Conservation (phyloP, 1,139 yeast species). For the Blastobotrys ciferrii region DNA sequence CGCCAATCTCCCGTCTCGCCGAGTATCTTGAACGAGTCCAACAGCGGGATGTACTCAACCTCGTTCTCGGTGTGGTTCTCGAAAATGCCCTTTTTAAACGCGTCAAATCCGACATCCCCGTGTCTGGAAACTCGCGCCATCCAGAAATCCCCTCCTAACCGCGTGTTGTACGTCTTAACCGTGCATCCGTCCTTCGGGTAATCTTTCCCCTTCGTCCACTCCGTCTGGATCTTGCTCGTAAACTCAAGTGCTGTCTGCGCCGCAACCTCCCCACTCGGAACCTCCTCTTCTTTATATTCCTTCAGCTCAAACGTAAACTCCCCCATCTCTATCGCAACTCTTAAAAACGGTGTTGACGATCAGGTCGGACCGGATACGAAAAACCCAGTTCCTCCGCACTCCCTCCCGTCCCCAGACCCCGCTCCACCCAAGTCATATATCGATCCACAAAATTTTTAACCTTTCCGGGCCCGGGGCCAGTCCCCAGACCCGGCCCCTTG, state of each 20-base stretch:
- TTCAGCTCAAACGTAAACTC: conserved; percentile 25
- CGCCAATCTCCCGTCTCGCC: conserved; percentile 33
- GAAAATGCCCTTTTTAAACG: conserved; percentile 31
- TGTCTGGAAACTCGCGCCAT: conserved; percentile 46
- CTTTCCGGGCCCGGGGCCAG: no score
- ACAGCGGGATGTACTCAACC: conserved; percentile 40
- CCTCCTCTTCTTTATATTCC: conserved; percentile 25
- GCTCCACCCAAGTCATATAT: no score
- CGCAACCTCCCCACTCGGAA: conserved; percentile 29
- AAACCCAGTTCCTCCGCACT: no score
- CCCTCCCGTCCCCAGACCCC: no score
- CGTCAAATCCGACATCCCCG: conserved; percentile 34
- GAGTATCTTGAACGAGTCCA: conserved; percentile 35
- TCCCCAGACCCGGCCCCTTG: no score
- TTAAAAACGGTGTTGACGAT: background rate
- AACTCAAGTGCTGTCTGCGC: conserved; percentile 28
- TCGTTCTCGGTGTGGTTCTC: conserved; percentile 40
- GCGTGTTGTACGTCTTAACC: conserved; percentile 42
- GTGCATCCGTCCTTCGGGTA: conserved; percentile 19
- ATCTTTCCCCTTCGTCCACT: conserved; percentile 18
- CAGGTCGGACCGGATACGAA: no score
- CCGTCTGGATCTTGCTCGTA: conserved; percentile 14
- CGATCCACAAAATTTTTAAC: no score
- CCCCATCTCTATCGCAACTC: background rate
- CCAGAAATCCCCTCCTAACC: conserved; percentile 45